Evolutionary conservation across 768 basidiomycete species (phyloP).

Genomic region (Mycena vitilis): DNA sequence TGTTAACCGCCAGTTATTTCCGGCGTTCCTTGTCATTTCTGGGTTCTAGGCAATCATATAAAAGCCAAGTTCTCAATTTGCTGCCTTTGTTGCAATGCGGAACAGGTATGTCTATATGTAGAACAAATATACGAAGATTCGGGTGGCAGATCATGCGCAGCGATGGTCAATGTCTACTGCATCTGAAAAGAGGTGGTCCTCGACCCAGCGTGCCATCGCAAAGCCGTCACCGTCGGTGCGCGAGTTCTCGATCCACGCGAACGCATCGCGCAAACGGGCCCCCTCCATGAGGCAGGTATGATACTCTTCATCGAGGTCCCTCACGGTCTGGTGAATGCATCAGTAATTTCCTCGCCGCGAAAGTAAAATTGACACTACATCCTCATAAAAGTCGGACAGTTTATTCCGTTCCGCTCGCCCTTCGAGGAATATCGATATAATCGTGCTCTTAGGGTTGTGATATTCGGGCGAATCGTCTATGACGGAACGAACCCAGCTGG

Average conservation of each 20-base stretch:
- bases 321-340: slow-evolving; percentile 11
- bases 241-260: slow-evolving; percentile 16
- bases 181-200: slow-evolving; percentile 4
- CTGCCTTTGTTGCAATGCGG: too few relatives aligned
- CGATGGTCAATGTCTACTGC: background rate
- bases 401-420: background rate
- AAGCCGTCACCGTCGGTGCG: slow-evolving; percentile 8
- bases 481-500: slow-evolving; percentile 12
- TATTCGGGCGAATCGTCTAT: background rate
- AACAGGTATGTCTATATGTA: too few relatives aligned
- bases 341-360: too few relatives aligned
- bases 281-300: slow-evolving; percentile 16
- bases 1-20: too few relatives aligned
- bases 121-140: too few relatives aligned
- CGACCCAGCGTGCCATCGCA: slow-evolving; percentile 8
- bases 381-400: slow-evolving; percentile 21
- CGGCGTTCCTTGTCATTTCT: too few relatives aligned
- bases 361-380: background rate
- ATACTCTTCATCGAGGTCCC: slow-evolving; percentile 15
- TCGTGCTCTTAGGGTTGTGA: background rate
- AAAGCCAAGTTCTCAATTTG: too few relatives aligned
- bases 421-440: background rate
- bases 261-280: slow-evolving; percentile 19
- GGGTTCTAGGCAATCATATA: too few relatives aligned
- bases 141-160: background rate